Percentiles rank a stretch among this genome's conserved stretches.
Conservation (phyloP, 2,329 filamentous ascomycete genomes). For the Fusarium armeniacum region DNA sequence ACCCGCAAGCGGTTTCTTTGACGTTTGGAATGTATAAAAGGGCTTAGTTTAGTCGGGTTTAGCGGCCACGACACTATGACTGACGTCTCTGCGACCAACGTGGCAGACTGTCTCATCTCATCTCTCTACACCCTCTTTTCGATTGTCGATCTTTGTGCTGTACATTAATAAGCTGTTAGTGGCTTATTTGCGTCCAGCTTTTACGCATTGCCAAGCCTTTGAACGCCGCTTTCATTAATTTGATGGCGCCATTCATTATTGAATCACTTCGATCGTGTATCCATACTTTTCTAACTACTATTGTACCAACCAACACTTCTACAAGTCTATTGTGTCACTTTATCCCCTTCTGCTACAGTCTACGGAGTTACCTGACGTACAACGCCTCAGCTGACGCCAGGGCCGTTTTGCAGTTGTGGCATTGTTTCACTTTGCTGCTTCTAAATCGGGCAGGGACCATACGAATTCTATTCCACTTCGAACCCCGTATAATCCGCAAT, state of each 20-base stretch:
- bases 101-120: constrained; percentile 10
- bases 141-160: constrained; percentile 28
- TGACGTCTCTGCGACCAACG: constrained; percentile 1
- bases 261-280: neutral
- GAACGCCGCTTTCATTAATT: constrained; percentile 8
- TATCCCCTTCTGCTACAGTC: constrained; percentile 16
- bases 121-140: constrained; percentile 27
- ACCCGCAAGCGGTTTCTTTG: constrained; percentile 29
- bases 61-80: constrained; percentile 22
- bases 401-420: constrained; percentile 34
- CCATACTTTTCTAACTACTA: neutral
- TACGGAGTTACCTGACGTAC: constrained; percentile 2
- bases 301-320: neutral
- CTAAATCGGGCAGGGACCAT: constrained; percentile 42
- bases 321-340: neutral
- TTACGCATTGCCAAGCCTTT: constrained; percentile 16
- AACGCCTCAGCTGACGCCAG: constrained; percentile 35
- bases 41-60: constrained; percentile 7
- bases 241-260: neutral
- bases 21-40: constrained; percentile 30
- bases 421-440: constrained; percentile 40
- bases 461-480: constrained; percentile 15
- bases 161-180: constrained; percentile 12
- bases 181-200: constrained; percentile 5
- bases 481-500: constrained; percentile 6